phyloP scores from a whole-genome alignment of 352 stramenopile species.

The Pythium guiyangense region DNA sequence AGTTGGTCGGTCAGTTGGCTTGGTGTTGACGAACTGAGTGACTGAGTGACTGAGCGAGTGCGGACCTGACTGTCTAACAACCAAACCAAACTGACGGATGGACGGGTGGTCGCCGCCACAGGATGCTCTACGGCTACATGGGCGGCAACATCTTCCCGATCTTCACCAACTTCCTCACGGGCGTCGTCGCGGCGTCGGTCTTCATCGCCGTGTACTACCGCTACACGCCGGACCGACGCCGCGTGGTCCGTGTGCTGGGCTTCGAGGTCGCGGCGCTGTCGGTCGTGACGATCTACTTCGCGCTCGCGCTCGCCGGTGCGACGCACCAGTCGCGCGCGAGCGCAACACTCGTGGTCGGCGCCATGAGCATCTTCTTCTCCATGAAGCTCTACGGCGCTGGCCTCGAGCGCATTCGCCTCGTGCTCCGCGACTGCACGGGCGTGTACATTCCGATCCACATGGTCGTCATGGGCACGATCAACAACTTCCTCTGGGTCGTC shows the following conservation, averaged over 20 bases:
- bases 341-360: constrained; percentile 19
- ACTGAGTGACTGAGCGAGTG: background rate
- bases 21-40: background rate
- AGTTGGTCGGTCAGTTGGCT: too few species aligned
- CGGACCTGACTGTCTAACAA: background rate
- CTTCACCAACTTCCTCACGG: constrained; percentile 27
- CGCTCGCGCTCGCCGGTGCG: constrained; percentile 23
- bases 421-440: constrained; percentile 33
- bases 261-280: constrained; percentile 16
- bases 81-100: background rate
- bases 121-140: constrained; percentile 44
- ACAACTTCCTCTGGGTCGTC: constrained; percentile 36
- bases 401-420: constrained; percentile 34
- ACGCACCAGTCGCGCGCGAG: constrained; percentile 25
- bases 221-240: constrained; percentile 27
- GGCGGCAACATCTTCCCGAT: constrained; percentile 26
- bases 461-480: constrained; percentile 34
- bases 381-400: constrained; percentile 39
- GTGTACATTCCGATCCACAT: constrained; percentile 55
- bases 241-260: constrained; percentile 19
- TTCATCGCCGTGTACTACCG: constrained; percentile 58
- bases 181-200: constrained; percentile 26
- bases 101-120: constrained; percentile 10
- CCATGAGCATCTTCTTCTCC: constrained; percentile 26
- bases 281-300: constrained; percentile 28